These are phyloP conservation scores for Colletotrichum agaves DNA, from an alignment of 2,329 filamentous ascomycete species.

Conservation along the genomic window DNA sequence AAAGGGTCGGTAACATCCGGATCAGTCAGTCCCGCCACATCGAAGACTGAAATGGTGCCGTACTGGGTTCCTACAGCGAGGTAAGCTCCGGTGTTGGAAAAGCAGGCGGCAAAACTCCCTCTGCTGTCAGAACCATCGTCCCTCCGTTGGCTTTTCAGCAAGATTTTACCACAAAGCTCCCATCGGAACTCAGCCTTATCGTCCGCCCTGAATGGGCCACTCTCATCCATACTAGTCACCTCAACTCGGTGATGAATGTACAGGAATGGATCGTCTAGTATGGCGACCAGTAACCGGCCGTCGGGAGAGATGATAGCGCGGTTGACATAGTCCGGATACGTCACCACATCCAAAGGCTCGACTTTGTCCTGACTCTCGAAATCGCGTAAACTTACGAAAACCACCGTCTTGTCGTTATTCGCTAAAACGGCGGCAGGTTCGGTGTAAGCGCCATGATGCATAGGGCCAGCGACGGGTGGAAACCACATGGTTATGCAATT, in stretches of 20 bases:
- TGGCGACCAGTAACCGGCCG: constrained; percentile 80
- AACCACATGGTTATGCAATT: constrained; percentile 75
- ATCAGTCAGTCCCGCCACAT: constrained; percentile 61
- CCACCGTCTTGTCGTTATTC: constrained; percentile 93
- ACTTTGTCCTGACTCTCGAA: constrained; percentile 56
- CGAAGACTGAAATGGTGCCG: constrained; percentile 81
- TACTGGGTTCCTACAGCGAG: constrained; percentile 84
- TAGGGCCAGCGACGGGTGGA: constrained; percentile 52
- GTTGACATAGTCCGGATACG: constrained; percentile 88
- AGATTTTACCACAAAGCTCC: constrained; percentile 61
- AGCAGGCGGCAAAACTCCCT: constrained; percentile 82
- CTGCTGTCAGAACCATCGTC: constrained; percentile 65
- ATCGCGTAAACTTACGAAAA: constrained; percentile 80
- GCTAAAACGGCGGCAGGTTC: constrained; percentile 76
- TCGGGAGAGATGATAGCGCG: constrained; percentile 94
- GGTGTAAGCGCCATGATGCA: constrained; percentile 54
- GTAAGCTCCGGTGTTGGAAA: constrained; percentile 76
- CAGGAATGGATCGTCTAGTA: constrained; percentile 87
- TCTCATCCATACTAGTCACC: constrained; percentile 46
- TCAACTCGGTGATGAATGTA: constrained; percentile 78
- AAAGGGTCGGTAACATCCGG: constrained; percentile 66
- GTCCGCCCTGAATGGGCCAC: constrained; percentile 39
- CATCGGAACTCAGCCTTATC: constrained; percentile 56
- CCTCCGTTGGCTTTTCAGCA: constrained; percentile 67
- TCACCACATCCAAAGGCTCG: constrained; percentile 75